Evolutionary conservation across 176 grass and related monocot genomes (phyloP).

Genomic region (Aegilops tauschii): DNA sequence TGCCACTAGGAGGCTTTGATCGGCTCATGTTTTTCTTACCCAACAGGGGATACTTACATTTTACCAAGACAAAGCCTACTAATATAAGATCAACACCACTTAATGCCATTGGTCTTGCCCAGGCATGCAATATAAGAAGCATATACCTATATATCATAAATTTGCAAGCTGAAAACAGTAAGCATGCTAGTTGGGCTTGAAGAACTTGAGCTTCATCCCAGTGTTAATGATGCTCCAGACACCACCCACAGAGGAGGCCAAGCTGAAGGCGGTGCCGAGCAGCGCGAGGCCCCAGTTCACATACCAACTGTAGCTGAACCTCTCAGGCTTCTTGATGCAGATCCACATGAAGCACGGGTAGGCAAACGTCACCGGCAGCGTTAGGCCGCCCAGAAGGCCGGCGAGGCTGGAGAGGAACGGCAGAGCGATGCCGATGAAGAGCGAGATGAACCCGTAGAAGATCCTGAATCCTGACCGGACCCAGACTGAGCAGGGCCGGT

Average conservation of each 20-base stretch:
- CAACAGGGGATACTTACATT: background rate
- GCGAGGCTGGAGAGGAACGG: constrained; percentile 94
- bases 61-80: background rate
- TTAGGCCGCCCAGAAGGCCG: constrained; percentile 73
- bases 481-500: constrained; percentile 87
- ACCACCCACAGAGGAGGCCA: constrained; percentile 72
- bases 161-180: background rate
- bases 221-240: constrained; percentile 90
- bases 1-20: background rate
- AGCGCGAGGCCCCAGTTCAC: constrained; percentile 83
- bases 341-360: constrained; percentile 99
- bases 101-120: constrained; percentile 14
- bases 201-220: constrained; percentile 95
- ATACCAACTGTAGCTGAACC: constrained; percentile 83
- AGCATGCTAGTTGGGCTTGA: constrained; percentile 69
- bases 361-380: constrained; percentile 84
- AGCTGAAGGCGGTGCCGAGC: constrained; percentile 72
- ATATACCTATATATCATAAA: constrained; percentile 12
- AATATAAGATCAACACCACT: background rate
- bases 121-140: constrained; percentile 1
- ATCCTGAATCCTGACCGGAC: constrained; percentile 81
- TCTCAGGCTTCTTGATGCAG: constrained; percentile 83
- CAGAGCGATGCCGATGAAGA: constrained; percentile 85
- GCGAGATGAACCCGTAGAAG: constrained; percentile 84
- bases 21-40: background rate